Evolutionary conservation across 129 eudicot species (phyloP).

Genomic region (Mikania micrantha): DNA sequence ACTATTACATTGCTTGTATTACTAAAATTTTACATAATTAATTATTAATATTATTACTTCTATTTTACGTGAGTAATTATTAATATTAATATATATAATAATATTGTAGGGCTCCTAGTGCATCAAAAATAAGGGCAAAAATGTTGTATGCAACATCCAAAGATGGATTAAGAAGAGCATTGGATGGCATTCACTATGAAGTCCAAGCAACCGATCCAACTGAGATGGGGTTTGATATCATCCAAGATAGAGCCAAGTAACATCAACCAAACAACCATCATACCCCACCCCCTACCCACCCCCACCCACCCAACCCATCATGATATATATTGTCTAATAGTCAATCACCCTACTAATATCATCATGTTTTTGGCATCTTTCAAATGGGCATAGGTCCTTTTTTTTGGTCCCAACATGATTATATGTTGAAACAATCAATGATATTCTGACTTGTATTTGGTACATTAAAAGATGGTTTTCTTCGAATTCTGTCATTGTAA

Average conservation of each 20-base stretch:
- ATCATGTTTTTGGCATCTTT: slow-evolving; percentile 27
- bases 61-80: not conserved
- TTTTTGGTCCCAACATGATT: slow-evolving; percentile 18
- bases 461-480: not conserved
- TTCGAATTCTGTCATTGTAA: not conserved
- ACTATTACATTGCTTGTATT: not conserved
- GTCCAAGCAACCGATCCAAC: slow-evolving; percentile 86
- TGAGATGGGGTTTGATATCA: slow-evolving; percentile 84
- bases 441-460: slow-evolving; percentile 9
- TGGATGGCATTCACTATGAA: slow-evolving; percentile 81
- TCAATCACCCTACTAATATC: not conserved
- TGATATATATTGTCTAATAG: slow-evolving; percentile 17
- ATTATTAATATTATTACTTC: too few relatives aligned
- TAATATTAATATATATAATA: not conserved
- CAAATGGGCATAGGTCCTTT: slow-evolving; percentile 14
- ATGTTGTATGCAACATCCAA: slow-evolving; percentile 83
- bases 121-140: slow-evolving; percentile 74
- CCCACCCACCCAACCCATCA: slow-evolving; percentile 22
- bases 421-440: slow-evolving; percentile 5
- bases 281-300: not conserved
- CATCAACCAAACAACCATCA: slow-evolving; percentile 13
- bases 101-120: slow-evolving; percentile 65
- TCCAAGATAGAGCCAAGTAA: slow-evolving; percentile 63
- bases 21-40: too few relatives aligned
- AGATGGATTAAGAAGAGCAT: slow-evolving; percentile 74